phyloP scores from a whole-genome alignment of 208 protist species.

The Acanthamoeba healyi region DNA sequence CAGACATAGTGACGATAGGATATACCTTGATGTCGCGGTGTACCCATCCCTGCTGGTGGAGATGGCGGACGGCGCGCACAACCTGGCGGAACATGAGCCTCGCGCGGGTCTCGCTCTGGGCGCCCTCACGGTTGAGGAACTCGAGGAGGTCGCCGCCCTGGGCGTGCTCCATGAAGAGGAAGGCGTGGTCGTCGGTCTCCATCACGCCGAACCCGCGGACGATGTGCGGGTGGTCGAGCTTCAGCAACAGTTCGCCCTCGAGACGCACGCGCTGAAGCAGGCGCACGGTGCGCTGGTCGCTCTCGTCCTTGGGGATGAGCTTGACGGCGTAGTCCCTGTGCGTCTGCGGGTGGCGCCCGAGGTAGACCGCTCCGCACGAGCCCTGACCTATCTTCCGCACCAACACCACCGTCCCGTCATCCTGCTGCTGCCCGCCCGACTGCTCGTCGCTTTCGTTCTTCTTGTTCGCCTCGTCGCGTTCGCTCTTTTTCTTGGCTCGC shows the following conservation, averaged over 20 bases:
- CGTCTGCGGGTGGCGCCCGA: background rate
- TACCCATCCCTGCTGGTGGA: background rate
- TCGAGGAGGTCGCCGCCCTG: slow-evolving; percentile 61
- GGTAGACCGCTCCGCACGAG: slow-evolving; percentile 32
- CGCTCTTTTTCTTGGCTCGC: background rate
- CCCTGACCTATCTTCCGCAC: slow-evolving; percentile 32
- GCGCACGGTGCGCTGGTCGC: background rate
- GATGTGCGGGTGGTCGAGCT: slow-evolving; percentile 59
- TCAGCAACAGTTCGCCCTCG: slow-evolving; percentile 30
- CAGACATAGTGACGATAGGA: no score
- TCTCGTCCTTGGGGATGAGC: slow-evolving; percentile 2
- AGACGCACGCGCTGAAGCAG: slow-evolving; percentile 33
- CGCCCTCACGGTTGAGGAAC: slow-evolving; percentile 24
- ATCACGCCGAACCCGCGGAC: slow-evolving; percentile 11
- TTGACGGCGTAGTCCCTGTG: slow-evolving; percentile 57
- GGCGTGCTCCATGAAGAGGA: slow-evolving; percentile 70
- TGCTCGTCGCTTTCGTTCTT: background rate
- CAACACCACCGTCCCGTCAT: background rate
- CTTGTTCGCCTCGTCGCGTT: background rate
- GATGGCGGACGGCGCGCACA: background rate
- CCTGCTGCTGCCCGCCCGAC: background rate
- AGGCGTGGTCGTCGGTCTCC: slow-evolving; percentile 40
- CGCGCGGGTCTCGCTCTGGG: background rate
- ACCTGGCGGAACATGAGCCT: slow-evolving; percentile 35
- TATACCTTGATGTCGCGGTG: slow-evolving; percentile 68